Evolutionary conservation across 805 yeast genomes (phyloP).

Genomic region (Tetrapisispora phaffii): DNA sequence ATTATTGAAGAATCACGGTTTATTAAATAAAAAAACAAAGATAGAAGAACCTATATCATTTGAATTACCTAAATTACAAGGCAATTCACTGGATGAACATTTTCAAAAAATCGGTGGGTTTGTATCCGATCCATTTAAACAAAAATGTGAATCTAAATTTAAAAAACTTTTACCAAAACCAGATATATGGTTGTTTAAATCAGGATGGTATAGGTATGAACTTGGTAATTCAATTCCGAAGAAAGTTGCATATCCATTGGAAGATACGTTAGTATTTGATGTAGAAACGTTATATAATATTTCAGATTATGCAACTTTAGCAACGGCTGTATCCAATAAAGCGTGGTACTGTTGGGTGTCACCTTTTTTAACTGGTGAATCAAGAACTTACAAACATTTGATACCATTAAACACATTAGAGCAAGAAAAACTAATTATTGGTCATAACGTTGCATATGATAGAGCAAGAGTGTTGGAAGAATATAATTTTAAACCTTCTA

Average conservation of each 20-base stretch:
- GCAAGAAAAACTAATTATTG: conserved; percentile 55
- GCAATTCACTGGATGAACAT: conserved; percentile 71
- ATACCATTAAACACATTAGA: conserved; percentile 58
- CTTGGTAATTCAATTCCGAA: conserved; percentile 41
- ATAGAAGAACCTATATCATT: conserved; percentile 49
- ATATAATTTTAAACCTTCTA: conserved; percentile 54
- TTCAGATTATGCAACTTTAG: conserved; percentile 67
- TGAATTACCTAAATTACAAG: conserved; percentile 63
- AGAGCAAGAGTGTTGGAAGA: conserved; percentile 81
- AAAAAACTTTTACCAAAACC: conserved; percentile 35
- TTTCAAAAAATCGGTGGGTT: conserved; percentile 59
- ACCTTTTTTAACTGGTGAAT: conserved; percentile 59
- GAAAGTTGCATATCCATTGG: conserved; percentile 58
- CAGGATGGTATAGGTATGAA: conserved; percentile 80
- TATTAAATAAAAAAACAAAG: conserved; percentile 68
- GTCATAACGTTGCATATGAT: conserved; percentile 87
- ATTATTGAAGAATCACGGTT: conserved; percentile 50
- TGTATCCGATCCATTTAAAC: conserved; percentile 50
- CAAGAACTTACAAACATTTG: conserved; percentile 44
- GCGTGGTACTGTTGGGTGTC: conserved; percentile 97
- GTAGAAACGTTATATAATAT: conserved; percentile 76
- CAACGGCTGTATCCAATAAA: conserved; percentile 60
- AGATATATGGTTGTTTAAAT: conserved; percentile 40
- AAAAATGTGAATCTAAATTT: conserved; percentile 39
- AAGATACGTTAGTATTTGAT: conserved; percentile 71